phyloP scores from a whole-genome alignment of 73 alveolate species.

The Blepharisma japonicum region DNA sequence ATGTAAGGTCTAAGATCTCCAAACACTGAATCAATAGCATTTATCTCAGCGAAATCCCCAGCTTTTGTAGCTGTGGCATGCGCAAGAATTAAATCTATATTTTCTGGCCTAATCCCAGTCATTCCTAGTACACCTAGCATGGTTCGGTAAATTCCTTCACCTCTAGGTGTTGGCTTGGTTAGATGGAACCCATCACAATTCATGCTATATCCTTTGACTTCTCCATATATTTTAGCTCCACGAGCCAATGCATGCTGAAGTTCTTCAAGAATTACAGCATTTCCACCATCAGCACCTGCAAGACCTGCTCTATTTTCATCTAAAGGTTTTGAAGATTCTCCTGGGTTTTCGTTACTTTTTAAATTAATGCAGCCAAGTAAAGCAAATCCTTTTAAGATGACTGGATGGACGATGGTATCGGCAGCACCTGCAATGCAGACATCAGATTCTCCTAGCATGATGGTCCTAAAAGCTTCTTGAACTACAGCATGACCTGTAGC shows the following conservation, averaged over 20 bases:
- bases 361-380: constrained; percentile 55
- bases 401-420: constrained; percentile 53
- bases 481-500: constrained; percentile 72
- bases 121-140: constrained; percentile 50
- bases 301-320: constrained; percentile 76
- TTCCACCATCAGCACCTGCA: constrained; percentile 72
- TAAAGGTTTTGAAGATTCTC: constrained; percentile 62
- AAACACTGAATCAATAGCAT: constrained; percentile 41
- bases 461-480: constrained; percentile 68
- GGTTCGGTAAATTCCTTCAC: constrained; percentile 58
- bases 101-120: constrained; percentile 51
- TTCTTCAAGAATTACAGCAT: constrained; percentile 57
- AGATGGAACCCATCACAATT: constrained; percentile 67
- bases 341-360: constrained; percentile 58
- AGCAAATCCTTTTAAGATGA: constrained; percentile 39
- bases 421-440: constrained; percentile 73
- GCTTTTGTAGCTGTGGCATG: constrained; percentile 78
- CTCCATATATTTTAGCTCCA: constrained; percentile 73
- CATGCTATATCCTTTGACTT: constrained; percentile 60
- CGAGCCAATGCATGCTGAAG: constrained; percentile 65
- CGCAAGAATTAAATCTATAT: constrained; percentile 54
- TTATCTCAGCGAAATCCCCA: constrained; percentile 70
- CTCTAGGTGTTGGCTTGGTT: constrained; percentile 65
- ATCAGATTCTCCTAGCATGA: constrained; percentile 59
- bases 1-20: constrained; percentile 31